phyloP scores from a whole-genome alignment of 1,284 basidiomycete genomes.

The Bjerkandera adusta region DNA sequence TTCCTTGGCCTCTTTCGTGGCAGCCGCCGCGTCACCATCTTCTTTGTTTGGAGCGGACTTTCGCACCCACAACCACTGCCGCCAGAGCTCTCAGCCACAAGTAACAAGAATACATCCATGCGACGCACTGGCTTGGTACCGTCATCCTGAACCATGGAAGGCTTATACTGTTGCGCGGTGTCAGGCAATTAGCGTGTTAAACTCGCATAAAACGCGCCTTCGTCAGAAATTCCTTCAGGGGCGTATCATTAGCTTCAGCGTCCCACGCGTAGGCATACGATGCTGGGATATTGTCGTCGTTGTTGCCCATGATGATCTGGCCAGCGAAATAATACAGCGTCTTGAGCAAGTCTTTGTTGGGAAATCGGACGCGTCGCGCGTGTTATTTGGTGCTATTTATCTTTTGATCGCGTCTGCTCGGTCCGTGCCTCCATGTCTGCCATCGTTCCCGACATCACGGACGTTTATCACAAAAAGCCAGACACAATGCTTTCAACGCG shows the following conservation, averaged over 20 bases:
- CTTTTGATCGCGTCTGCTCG: no score
- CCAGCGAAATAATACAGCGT: no score
- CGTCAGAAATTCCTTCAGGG: constrained; percentile 44
- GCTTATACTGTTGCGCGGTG: constrained; percentile 49
- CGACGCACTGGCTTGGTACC: constrained; percentile 68
- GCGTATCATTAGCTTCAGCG: constrained; percentile 30
- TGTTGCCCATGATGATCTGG: constrained; percentile 16
- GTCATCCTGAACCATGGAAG: constrained; percentile 74
- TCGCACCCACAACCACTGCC: constrained; percentile 68
- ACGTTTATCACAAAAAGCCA: no score
- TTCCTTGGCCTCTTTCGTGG: constrained; percentile 44
- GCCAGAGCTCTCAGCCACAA: no score
- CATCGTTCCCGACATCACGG: no score
- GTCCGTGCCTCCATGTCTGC: no score
- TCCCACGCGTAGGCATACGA: constrained; percentile 47
- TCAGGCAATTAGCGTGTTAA: background rate
- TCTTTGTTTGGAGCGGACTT: constrained; percentile 29
- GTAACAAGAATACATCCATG: no score
- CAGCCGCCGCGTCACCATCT: constrained; percentile 30
- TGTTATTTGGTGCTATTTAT: no score
- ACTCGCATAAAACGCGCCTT: constrained; percentile 33
- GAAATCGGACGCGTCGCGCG: no score
- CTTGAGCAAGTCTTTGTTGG: no score
- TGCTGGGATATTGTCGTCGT: constrained; percentile 24
- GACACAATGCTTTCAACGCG: no score